A percentile compares a stretch with the other conserved stretches of the same genome.
phyloP scores from a whole-genome alignment of 441 rosid species.

The Gossypium schwendimanii region DNA sequence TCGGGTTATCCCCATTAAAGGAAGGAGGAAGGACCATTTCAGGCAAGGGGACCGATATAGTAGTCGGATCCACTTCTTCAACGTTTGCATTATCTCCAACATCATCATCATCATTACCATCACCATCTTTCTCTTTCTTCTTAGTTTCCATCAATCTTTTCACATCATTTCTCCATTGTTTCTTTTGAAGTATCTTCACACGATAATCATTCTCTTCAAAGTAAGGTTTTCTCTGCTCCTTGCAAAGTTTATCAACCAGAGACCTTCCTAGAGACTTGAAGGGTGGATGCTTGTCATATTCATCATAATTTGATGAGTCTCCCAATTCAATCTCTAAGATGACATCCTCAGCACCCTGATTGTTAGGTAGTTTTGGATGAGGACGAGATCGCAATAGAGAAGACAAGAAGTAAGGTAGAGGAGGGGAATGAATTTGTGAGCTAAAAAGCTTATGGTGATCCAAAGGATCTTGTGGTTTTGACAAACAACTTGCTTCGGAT shows the following conservation, averaged over 20 bases:
- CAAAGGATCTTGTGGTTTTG: constrained; percentile 30
- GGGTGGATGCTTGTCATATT: constrained; percentile 51
- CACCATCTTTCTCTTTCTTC: constrained; percentile 37
- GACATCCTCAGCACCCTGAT: constrained; percentile 31
- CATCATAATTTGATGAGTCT: constrained; percentile 31
- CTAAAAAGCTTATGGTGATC: constrained; percentile 37
- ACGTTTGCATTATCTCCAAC: constrained; percentile 24
- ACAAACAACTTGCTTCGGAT: constrained; percentile 38
- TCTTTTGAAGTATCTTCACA: constrained; percentile 57
- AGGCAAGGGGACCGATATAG: constrained; percentile 44
- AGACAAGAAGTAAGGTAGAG: constrained; percentile 50
- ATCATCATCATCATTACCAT: constrained; percentile 13
- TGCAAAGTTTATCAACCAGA: constrained; percentile 49
- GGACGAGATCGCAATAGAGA: constrained; percentile 47
- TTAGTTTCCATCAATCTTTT: constrained; percentile 30
- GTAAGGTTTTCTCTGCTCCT: constrained; percentile 55
- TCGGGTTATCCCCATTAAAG: constrained; percentile 46
- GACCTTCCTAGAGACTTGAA: constrained; percentile 48
- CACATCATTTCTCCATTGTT: constrained; percentile 56
- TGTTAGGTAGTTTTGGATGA: constrained; percentile 36
- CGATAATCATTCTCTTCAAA: constrained; percentile 61
- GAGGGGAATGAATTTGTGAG: constrained; percentile 32
- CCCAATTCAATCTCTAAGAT: constrained; percentile 39
- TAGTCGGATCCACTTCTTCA: constrained; percentile 36
- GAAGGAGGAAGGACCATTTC: constrained; percentile 51